Base-by-base conservation (phyloP, 805 yeast genomes). In the Aciculoconidium aculeatum region DNA sequence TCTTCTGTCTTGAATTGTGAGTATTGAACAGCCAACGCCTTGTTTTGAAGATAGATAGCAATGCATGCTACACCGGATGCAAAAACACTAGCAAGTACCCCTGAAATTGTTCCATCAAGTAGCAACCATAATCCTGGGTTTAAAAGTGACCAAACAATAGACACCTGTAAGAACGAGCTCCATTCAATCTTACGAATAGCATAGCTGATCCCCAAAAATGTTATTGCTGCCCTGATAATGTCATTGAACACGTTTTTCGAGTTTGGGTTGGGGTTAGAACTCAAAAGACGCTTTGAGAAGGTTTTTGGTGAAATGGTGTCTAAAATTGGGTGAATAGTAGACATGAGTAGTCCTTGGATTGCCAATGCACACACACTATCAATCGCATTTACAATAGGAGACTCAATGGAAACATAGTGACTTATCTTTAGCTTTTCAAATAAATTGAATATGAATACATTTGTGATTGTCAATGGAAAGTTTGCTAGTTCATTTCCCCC, bases 161-260 rank as follows among this genome's bases (percentile, higher is more conserved):
- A 67, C 8, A 81, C 79, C 44, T 82, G 87, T 23, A 75, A 54
- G 11, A 77, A 67, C 0, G 80, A 70, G 27, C 67, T 55, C 90
- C 90, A 81, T 42, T 77, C 80, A 21, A 78, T 61, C 39, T 73
- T 76, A 41, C 83, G 67, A 18, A 82, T 67, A 14, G 85, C 86
- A 45, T 76, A 81, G 4, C 77, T 67, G 19, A 82, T 70, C 3
- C 94, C 94, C 23, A 81, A 55, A 42, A 80, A 68, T 3, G 85
- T 80, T 32, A 80, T 71, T 25, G 64, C 53, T 12, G 76, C 54
- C 18, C 71, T 45, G 12, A 65, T 30, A 7, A 56, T 44, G 37
- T 65, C 70, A 40, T 54, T 62, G 28, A 54, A 35, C 25, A 62
- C 37, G 31, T 52, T 57, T 16, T 55, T 41, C 25, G 54, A 44